Evolutionary conservation across 2,329 filamentous ascomycete genomes (phyloP).

Genomic region (Venturiaceae sp.): DNA sequence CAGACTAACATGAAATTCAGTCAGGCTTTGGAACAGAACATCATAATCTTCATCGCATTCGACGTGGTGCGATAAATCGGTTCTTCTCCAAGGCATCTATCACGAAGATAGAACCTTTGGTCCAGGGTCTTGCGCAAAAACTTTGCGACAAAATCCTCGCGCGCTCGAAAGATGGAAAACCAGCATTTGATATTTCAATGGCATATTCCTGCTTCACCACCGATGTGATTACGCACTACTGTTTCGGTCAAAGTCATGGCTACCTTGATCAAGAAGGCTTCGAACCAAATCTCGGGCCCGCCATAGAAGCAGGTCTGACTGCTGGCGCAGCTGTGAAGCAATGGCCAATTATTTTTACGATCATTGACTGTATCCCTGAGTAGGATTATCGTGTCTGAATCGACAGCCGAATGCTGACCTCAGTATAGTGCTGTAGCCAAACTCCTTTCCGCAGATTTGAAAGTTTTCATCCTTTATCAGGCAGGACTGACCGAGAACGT

Average conservation of each 20-base stretch:
- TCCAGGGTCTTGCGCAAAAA: constrained; percentile 10
- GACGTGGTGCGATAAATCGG: constrained; percentile 21
- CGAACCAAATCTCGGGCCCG: constrained; percentile 7
- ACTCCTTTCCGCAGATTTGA: neutral
- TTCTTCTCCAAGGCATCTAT: constrained; percentile 24
- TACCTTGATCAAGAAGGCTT: constrained; percentile 14
- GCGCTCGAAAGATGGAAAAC: neutral
- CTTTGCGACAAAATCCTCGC: constrained; percentile 7
- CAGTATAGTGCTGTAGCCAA: neutral
- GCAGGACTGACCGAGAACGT: neutral
- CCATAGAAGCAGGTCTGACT: neutral
- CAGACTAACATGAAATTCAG: neutral
- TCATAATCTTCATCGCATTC: constrained; percentile 22
- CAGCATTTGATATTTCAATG: neutral
- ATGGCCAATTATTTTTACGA: neutral
- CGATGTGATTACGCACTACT: constrained; percentile 15
- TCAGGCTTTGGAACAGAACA: neutral
- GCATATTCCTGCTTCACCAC: constrained; percentile 12
- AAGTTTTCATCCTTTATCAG: neutral
- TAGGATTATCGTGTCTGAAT: neutral
- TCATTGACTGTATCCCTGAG: neutral
- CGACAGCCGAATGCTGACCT: neutral
- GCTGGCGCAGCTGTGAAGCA: neutral
- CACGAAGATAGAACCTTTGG: constrained; percentile 13
- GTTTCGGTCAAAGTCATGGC: constrained; percentile 13